phyloP scores from a whole-genome alignment of 257 asterid genomes.

The Capsicum baccatum region DNA sequence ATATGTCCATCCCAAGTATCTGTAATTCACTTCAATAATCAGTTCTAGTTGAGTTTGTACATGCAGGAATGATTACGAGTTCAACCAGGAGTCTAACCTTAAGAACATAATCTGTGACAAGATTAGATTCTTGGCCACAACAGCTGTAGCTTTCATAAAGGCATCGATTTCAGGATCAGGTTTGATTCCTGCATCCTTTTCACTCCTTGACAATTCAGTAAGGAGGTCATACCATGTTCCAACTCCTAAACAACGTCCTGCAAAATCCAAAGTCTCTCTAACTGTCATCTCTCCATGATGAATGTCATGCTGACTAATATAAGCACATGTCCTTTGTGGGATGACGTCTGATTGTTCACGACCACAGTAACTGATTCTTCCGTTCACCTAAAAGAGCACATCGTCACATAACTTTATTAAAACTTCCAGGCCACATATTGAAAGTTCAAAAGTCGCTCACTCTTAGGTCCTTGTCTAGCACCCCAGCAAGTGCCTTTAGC shows the following conservation, averaged over 20 bases:
- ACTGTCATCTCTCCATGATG: constrained; percentile 98
- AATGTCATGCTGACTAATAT: constrained; percentile 87
- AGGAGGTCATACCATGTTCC: constrained; percentile 91
- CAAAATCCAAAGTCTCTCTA: constrained; percentile 76
- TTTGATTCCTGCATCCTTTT: too few relatives aligned
- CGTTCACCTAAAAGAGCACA: constrained; percentile 52
- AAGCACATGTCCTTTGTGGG: constrained; percentile 90
- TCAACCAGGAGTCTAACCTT: constrained; percentile 54
- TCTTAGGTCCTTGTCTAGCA: constrained; percentile 63
- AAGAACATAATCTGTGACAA: constrained; percentile 85
- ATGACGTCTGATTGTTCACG: constrained; percentile 78
- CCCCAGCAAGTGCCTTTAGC: constrained; percentile 84
- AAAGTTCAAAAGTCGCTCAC: constrained; percentile 34
- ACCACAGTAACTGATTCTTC: constrained; percentile 85
- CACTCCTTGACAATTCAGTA: constrained; percentile 74
- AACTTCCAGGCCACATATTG: background rate
- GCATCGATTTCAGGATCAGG: too few relatives aligned
- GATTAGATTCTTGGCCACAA: constrained; percentile 83
- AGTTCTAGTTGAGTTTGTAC: background rate
- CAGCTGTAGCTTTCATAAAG: too few relatives aligned
- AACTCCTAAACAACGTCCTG: constrained; percentile 94
- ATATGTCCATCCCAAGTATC: constrained; percentile 94
- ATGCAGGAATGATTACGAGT: background rate
- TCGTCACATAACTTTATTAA: background rate
- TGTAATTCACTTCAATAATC: constrained; percentile 36